These are phyloP conservation scores for Scutellaria barbata DNA, from an alignment of 257 asterid genomes.

Conservation along the genomic window DNA sequence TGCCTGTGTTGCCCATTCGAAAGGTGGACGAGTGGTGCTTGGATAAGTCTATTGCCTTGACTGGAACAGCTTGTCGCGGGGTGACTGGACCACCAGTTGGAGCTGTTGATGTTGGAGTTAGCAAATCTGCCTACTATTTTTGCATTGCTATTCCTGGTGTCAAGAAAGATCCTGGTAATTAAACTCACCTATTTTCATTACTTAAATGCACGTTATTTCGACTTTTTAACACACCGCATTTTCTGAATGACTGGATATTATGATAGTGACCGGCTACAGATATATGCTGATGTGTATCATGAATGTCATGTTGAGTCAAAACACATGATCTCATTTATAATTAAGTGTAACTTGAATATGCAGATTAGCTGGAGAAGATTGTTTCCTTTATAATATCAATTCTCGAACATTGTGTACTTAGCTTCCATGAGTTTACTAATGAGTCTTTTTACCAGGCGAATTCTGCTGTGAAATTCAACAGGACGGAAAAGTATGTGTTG, in stretches of 20 bases:
- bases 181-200: neutral
- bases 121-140: slow-evolving; percentile 63
- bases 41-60: slow-evolving; percentile 43
- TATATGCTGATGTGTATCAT: neutral
- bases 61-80: slow-evolving; percentile 60
- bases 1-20: slow-evolving; percentile 59
- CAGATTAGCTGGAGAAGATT: too few relatives aligned
- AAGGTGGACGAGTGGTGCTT: slow-evolving; percentile 44
- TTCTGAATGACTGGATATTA: too few relatives aligned
- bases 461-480: slow-evolving; percentile 59
- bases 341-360: too few relatives aligned
- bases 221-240: too few relatives aligned
- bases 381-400: too few relatives aligned
- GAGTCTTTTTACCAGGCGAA: slow-evolving; percentile 48
- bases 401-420: neutral
- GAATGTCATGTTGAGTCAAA: too few relatives aligned
- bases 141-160: slow-evolving; percentile 84
- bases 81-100: slow-evolving; percentile 71
- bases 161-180: slow-evolving; percentile 69
- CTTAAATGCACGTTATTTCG: neutral
- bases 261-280: too few relatives aligned
- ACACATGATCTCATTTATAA: too few relatives aligned
- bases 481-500: slow-evolving; percentile 61
- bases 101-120: slow-evolving; percentile 63
- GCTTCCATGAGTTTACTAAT: too few relatives aligned